phyloP scores from a whole-genome alignment of 805 yeast genomes.

The Starmerella floris region DNA sequence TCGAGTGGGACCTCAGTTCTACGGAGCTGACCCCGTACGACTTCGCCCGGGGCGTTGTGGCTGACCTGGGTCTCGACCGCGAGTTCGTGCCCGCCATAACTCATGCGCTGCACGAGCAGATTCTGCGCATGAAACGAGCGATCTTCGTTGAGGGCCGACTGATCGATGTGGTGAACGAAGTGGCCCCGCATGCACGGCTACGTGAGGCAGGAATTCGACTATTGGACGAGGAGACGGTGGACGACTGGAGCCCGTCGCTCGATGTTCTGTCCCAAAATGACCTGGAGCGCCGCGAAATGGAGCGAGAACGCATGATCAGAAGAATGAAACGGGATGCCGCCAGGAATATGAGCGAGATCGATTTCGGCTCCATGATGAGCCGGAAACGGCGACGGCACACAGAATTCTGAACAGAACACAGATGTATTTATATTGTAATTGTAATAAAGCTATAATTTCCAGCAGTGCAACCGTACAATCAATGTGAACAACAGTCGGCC shows the following conservation, averaged over 20 bases:
- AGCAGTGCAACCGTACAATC: too few species aligned
- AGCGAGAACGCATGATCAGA: conserved; percentile 80
- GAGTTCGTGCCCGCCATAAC: conserved; percentile 87
- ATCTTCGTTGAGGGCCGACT: conserved; percentile 51
- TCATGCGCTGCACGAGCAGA: conserved; percentile 69
- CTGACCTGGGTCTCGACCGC: conserved; percentile 67
- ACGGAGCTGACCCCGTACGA: conserved; percentile 55
- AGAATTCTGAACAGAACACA: conserved; percentile 8
- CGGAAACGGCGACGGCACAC: conserved; percentile 24
- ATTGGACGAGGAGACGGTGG: conserved; percentile 67
- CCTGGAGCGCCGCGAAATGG: conserved; percentile 87
- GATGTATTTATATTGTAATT: background rate
- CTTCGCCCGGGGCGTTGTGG: conserved; percentile 70
- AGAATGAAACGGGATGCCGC: conserved; percentile 86
- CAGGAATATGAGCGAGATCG: conserved; percentile 47
- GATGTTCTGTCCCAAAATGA: conserved; percentile 84
- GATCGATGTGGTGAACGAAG: conserved; percentile 39
- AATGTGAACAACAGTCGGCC: too few species aligned
- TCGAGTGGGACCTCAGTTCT: conserved; percentile 74
- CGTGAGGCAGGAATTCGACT: conserved; percentile 50
- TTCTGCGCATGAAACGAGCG: conserved; percentile 66
- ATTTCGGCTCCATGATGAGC: conserved; percentile 28
- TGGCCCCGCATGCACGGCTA: conserved; percentile 40
- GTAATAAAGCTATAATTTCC: background rate
- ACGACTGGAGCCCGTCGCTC: conserved; percentile 73